A percentile compares a stretch with the other conserved stretches of the same genome.
Conservation (phyloP, 257 asterid species). For the Sherardia arvensis region DNA sequence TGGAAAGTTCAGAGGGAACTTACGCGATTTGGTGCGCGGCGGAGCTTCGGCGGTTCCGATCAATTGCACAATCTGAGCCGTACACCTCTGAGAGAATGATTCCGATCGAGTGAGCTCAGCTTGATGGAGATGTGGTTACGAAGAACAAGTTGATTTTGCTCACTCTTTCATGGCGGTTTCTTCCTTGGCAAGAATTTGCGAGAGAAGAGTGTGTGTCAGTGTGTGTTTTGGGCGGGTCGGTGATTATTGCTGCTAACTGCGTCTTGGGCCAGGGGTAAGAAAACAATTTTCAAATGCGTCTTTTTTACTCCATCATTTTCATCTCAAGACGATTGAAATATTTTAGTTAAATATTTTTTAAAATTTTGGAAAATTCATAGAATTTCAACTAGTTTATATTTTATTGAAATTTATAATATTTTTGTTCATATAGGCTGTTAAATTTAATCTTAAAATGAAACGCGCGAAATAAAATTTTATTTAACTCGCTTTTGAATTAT, state of each 20-base stretch:
- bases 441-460: too few species aligned
- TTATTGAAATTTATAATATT: too few species aligned
- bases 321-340: too few species aligned
- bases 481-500: too few species aligned
- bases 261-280: too few species aligned
- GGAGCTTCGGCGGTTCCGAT: not conserved
- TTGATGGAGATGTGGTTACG: not conserved
- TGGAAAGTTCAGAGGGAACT: not conserved
- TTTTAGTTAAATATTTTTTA: too few species aligned
- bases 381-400: too few species aligned
- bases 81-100: not conserved
- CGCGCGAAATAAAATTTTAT: not conserved
- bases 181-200: slow-evolving; percentile 12
- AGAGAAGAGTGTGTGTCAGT: not conserved
- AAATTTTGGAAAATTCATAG: too few species aligned
- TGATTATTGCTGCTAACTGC: too few species aligned
- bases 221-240: not conserved
- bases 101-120: not conserved
- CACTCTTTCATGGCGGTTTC: slow-evolving; percentile 17
- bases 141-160: not conserved
- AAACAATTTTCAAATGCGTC: too few species aligned
- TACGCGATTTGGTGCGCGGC: not conserved
- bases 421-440: too few species aligned
- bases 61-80: not conserved
- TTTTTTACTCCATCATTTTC: too few species aligned